phyloP scores from a whole-genome alignment of 306 rosid species.

The Inga oerstediana region DNA sequence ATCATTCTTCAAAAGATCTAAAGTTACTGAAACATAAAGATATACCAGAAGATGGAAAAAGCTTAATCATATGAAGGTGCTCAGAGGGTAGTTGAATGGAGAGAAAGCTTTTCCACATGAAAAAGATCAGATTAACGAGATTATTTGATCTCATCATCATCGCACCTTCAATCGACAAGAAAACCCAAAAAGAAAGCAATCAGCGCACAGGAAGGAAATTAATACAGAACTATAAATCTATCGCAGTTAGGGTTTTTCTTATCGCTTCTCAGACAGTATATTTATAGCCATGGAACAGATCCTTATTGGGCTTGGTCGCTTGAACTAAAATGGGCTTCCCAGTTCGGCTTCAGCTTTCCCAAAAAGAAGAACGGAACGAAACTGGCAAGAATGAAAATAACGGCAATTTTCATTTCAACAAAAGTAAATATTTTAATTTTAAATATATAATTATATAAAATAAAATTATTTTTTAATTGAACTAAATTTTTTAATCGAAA shows the following conservation, averaged over 20 bases:
- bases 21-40: neutral
- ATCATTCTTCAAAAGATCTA: neutral
- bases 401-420: neutral
- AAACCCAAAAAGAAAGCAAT: neutral
- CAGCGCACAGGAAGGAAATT: neutral
- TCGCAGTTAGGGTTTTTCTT: neutral
- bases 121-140: conserved; percentile 7
- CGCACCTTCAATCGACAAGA: neutral
- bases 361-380: no score
- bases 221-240: neutral
- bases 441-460: no score
- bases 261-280: neutral
- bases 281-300: neutral
- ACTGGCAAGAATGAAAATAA: neutral
- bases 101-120: neutral
- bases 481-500: no score
- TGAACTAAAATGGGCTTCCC: neutral
- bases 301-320: neutral
- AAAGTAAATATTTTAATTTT: neutral
- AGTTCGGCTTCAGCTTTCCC: neutral
- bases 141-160: neutral
- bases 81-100: neutral
- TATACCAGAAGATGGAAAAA: neutral
- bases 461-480: no score
- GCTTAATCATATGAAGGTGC: neutral